Base-by-base conservation (phyloP, 805 yeast genomes). In the Candida khao-thaluensis region DNA sequence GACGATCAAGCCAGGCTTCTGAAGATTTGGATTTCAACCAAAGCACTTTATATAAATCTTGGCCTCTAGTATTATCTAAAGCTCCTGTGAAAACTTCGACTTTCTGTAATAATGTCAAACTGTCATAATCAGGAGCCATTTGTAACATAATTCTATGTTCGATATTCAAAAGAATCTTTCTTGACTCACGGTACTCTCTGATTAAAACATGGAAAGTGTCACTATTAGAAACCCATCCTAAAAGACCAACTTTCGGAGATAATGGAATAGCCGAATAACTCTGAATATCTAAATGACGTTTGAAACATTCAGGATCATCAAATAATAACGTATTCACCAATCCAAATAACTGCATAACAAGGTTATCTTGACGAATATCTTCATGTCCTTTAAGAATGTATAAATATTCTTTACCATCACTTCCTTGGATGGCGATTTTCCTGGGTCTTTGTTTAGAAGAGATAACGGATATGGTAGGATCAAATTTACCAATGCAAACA, bases 261-360 rank as follows among this genome's bases (percentile, higher is more conserved):
- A 93, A 65, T 7, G 99, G 99, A 52, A 87, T 91, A 0, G 96
- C 97, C 0, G 96, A 83, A 64, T 79, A 93, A 48, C 82, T 82
- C 54, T 89, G 96, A 44, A 93, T 89, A 57, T 86, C 95, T 64
- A 93, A 72, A 59, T 93, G 98, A 48, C 99, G 76, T 67, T 88
- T 90, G 74, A 90, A 93, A 58, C 97, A 89, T 57, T 93, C 99
- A 0, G 97, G 82, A 59, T 93, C 97, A 52, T 86, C 86, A 4
- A 82, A 77, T 47, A 93, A 72, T 35, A 95, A 69, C 0, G 97
- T 89, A 57, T 95, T 93, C 2, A 93, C 98, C 54, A 93, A 71
- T 1, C 98, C 98, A 62, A 93, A 91, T 51, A 93, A 69, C 63
- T 93, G 99, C 99, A 93, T 93, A 18, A 91, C 99, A 60, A 95